Evolutionary conservation across 257 asterid species (phyloP), one percentile per base, ranked within the genome.

Genomic region (Euphrasia confusa): DNA sequence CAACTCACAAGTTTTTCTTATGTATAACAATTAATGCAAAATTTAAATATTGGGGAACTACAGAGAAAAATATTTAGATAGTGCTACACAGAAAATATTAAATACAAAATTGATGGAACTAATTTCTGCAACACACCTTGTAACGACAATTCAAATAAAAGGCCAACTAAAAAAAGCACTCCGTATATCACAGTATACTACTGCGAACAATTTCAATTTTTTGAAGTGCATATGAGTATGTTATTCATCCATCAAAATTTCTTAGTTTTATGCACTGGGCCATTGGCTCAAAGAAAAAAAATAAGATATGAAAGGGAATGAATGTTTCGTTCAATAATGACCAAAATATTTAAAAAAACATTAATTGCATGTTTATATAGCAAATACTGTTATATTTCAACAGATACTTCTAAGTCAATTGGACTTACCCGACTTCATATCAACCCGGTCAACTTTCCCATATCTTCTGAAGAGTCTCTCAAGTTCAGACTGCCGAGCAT

Each of bases 361-460:
- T 33, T 40, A 39, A 44, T 17, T 24, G 44, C 35, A 12, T 58
- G 54, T n/a, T 18, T 17, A 49, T 18, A 24, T 50, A 40, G 35
- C 27, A 6, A 44, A 28, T 27, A 64, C 28, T 30, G 33, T 7
- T 49, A 4, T 3, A 32, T 7, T 2, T 13, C 42, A 26, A 15
- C 39, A 54, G 8, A 61, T 18, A 27, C 8, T 33, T 35, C 18
- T 53, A 60, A 11, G 57, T 54, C 18, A 65, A 45, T 35, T 37
- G 71, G 63, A 74, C 84, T 75, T 76, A 87, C 95, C 95, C 68
- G 88, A 83, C 77, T 87, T 87, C 95, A 87, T 80, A 70, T 87
- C 95, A 61, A 87, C 87, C 74, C 87, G 78, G 62, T 84, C 94
- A 63, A 87, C 90, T 67, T 74, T 84, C 58, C 95, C 90, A 58